Base-by-base conservation (phyloP, 495 filamentous ascomycete genomes). In the Chaetomium cochliodes region DNA sequence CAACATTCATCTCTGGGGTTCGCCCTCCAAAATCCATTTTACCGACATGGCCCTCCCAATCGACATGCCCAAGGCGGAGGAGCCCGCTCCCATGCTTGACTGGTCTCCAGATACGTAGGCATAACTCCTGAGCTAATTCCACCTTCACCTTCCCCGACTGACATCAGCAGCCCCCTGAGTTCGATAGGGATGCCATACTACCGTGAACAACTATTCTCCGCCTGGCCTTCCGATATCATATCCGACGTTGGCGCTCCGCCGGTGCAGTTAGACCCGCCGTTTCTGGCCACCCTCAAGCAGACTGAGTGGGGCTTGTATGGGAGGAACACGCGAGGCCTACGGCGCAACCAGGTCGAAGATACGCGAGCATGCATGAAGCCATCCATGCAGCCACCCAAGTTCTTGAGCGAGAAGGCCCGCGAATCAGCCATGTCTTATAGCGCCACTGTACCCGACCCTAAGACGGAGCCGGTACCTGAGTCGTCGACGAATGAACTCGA, bases 161-260 rank as follows among this genome's bases (percentile, higher is more conserved):
- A 33, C 74, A 60, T 57, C 39, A 16, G 22, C 50, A 93, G 89
- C 13, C 92, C 94, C 2, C 73, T 97, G 64, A 97, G 86, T 74
- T 84, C 85, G 58, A 80, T 97, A 62, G 94, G 94, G 16, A 90
- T 99, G 86, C 94, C 94, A 0, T 96, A 90, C 75, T 98, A 98
- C 72, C 86, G 91, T 44, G 93, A 98, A 63, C 80, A 82, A 44
- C 83, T 99, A 18, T 82, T 93, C 41, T 98, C 96, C 3, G 90
- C 90, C 30, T 97, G 92, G 92, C 92, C 93, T 44, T 87, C 87
- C 56, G 88, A 92, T 74, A 72, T 91, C 72, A 72, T 92, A 2
- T 93, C 90, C 56, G 90, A 96, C 68, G 79, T 93, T 53, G 92
- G 93, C 15, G 91, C 88, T 25, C 91, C 91, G 11, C 92, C 94